Conservation (phyloP, 345 rosid genomes). For the Boechera divaricarpa region DNA sequence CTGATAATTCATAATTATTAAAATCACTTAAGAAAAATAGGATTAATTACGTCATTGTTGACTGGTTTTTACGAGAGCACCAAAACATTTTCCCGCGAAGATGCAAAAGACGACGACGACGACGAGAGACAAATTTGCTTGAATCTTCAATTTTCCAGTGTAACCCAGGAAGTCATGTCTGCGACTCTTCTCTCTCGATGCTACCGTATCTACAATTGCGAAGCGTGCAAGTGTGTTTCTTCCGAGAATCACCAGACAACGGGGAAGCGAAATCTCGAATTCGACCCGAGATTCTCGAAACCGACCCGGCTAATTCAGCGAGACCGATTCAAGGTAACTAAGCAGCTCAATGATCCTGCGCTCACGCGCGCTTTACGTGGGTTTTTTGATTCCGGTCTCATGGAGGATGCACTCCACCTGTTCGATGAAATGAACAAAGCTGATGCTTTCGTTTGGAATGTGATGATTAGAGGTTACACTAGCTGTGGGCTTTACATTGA, state of each 20-base stretch:
- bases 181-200: slow-evolving; percentile 28
- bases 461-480: slow-evolving; percentile 66
- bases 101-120: slow-evolving; percentile 16
- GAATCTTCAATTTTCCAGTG: not conserved
- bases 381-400: slow-evolving; percentile 49
- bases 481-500: slow-evolving; percentile 54
- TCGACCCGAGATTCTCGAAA: slow-evolving; percentile 41
- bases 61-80: not conserved
- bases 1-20: not conserved
- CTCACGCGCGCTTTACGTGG: slow-evolving; percentile 44
- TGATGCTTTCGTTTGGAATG: slow-evolving; percentile 64
- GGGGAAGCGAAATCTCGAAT: slow-evolving; percentile 21
- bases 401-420: slow-evolving; percentile 64
- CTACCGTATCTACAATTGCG: slow-evolving; percentile 38
- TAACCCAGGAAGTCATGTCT: slow-evolving; percentile 39
- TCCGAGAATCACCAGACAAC: slow-evolving; percentile 37
- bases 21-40: not conserved
- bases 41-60: slow-evolving; percentile 9
- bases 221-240: slow-evolving; percentile 37
- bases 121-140: slow-evolving; percentile 8
- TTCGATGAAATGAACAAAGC: slow-evolving; percentile 66
- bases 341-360: slow-evolving; percentile 26
- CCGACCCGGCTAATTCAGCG: not conserved
- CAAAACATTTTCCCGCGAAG: slow-evolving; percentile 34
- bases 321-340: slow-evolving; percentile 1